Evolutionary conservation across 2,329 filamentous ascomycete genomes (phyloP).

Genomic region (Nannizziopsis arthrosporioides): DNA sequence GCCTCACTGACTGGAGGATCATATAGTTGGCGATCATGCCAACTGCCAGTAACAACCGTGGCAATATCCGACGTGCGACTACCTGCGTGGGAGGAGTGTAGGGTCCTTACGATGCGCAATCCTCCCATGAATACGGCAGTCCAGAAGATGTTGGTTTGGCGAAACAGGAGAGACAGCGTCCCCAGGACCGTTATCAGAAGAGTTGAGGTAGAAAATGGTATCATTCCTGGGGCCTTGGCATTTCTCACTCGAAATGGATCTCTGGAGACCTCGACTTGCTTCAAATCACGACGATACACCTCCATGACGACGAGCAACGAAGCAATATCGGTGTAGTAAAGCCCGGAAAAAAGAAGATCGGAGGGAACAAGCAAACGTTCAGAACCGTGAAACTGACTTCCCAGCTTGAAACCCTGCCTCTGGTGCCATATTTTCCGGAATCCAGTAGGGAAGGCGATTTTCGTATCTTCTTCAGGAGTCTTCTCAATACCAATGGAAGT

Average conservation of each 20-base stretch:
- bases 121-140: slow-evolving; percentile 45
- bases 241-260: not conserved
- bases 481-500: slow-evolving; percentile 43
- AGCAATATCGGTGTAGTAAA: slow-evolving; percentile 90
- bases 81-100: slow-evolving; percentile 23
- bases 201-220: slow-evolving; percentile 17
- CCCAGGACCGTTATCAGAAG: slow-evolving; percentile 46
- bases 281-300: slow-evolving; percentile 47
- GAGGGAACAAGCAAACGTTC: slow-evolving; percentile 75
- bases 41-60: slow-evolving; percentile 18
- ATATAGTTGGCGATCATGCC: slow-evolving; percentile 36
- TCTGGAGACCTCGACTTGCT: slow-evolving; percentile 17
- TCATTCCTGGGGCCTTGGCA: not conserved
- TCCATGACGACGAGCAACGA: slow-evolving; percentile 65
- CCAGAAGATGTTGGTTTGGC: slow-evolving; percentile 98
- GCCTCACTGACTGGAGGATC: slow-evolving; percentile 41
- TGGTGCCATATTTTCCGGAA: slow-evolving; percentile 14
- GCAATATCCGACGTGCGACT: slow-evolving; percentile 23
- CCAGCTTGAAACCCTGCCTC: slow-evolving; percentile 13
- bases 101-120: slow-evolving; percentile 30
- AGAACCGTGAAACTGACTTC: slow-evolving; percentile 39
- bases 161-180: slow-evolving; percentile 57
- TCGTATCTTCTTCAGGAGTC: slow-evolving; percentile 39
- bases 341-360: slow-evolving; percentile 91
- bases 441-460: slow-evolving; percentile 12